phyloP scores from a whole-genome alignment of 2,329 filamentous ascomycete genomes.

The Cladosporium sphaerospermum region DNA sequence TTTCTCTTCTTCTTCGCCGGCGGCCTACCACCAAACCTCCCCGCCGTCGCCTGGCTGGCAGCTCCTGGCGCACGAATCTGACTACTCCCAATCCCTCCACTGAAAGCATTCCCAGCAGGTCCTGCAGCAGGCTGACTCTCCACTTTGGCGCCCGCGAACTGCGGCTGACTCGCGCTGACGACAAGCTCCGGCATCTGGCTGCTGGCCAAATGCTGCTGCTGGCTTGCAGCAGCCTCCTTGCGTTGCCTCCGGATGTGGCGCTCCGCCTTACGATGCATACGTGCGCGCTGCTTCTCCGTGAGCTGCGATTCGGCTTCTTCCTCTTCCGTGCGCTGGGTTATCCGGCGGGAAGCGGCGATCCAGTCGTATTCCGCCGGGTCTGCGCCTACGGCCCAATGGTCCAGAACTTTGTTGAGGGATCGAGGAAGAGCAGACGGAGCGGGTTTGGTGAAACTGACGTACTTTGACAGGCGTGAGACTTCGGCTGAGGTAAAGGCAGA shows the following conservation, averaged over 20 bases:
- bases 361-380: conserved; percentile 38
- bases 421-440: conserved; percentile 23
- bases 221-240: conserved; percentile 30
- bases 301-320: conserved; percentile 31
- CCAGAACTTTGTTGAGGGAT: conserved; percentile 32
- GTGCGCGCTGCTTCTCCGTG: conserved; percentile 32
- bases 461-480: conserved; percentile 31
- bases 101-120: conserved; percentile 8
- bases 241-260: conserved; percentile 35
- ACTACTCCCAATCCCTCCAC: conserved; percentile 17
- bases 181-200: conserved; percentile 27
- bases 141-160: background rate
- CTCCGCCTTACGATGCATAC: conserved; percentile 34
- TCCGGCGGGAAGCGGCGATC: conserved; percentile 28
- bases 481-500: conserved; percentile 24
- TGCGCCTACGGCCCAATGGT: conserved; percentile 36
- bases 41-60: conserved; percentile 30
- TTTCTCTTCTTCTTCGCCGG: conserved; percentile 40
- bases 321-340: conserved; percentile 22
- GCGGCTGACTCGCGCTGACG: conserved; percentile 26
- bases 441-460: conserved; percentile 29
- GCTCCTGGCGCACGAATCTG: conserved; percentile 16
- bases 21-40: conserved; percentile 28
- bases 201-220: conserved; percentile 21
- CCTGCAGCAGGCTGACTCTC: conserved; percentile 1